Conservation (phyloP, 805 yeast species). For the Saccharomyces cerevisiae region DNA sequence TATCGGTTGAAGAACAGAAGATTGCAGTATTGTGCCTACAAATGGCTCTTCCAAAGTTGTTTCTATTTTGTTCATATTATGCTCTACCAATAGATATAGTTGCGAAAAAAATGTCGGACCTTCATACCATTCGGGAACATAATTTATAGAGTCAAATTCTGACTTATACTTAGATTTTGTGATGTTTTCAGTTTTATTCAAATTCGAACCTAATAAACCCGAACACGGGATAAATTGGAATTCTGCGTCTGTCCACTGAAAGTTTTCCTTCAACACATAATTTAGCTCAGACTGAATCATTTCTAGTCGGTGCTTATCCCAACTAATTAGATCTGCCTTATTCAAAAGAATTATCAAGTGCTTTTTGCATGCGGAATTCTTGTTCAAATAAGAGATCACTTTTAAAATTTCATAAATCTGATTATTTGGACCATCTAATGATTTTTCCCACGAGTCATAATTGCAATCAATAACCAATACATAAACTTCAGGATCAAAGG, state of each 20-base stretch:
- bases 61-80: neutral
- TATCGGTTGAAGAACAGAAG: neutral
- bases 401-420: slow-evolving; percentile 6
- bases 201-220: slow-evolving; percentile 89
- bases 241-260: slow-evolving; percentile 75
- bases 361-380: neutral
- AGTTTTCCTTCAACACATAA: slow-evolving; percentile 57
- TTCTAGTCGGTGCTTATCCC: slow-evolving; percentile 87
- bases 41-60: neutral
- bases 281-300: slow-evolving; percentile 81
- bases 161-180: neutral
- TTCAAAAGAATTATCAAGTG: slow-evolving; percentile 9
- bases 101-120: slow-evolving; percentile 7
- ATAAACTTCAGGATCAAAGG: neutral
- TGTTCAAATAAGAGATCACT: neutral
- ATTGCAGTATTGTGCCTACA: slow-evolving; percentile 11
- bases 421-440: slow-evolving; percentile 6
- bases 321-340: slow-evolving; percentile 91
- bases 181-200: slow-evolving; percentile 60
- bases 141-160: slow-evolving; percentile 2
- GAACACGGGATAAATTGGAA: slow-evolving; percentile 88
- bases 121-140: slow-evolving; percentile 12
- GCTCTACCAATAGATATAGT: neutral
- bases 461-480: slow-evolving; percentile 10
- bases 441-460: slow-evolving; percentile 9